Percentiles rank a stretch among this genome's conserved stretches.
Conservation (phyloP, 441 rosid species). For the Eutrema salsugineum region DNA sequence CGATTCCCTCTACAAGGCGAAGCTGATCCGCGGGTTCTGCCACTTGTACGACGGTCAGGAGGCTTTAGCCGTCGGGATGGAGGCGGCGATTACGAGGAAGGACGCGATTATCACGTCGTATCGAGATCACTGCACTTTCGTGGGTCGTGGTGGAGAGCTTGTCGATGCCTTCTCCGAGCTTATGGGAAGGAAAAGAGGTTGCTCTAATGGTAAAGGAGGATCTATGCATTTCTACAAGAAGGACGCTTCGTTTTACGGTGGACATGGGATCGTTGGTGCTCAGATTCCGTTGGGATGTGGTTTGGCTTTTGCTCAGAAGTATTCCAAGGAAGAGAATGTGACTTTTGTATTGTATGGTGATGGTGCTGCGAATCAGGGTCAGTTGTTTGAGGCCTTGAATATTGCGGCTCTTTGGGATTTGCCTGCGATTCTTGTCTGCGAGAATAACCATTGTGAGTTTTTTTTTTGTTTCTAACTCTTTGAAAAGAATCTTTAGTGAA, state of each 20-base stretch:
- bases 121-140: conserved; percentile 86
- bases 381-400: conserved; percentile 95
- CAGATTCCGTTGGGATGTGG: conserved; percentile 96
- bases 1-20: conserved; percentile 94
- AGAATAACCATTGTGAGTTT: conserved; percentile 87
- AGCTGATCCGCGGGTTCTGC: conserved; percentile 94
- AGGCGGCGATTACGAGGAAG: conserved; percentile 79
- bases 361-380: conserved; percentile 98
- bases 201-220: conserved; percentile 93
- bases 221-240: conserved; percentile 99
- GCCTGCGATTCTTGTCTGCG: conserved; percentile 94
- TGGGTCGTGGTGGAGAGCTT: conserved; percentile 83
- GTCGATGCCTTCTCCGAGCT: conserved; percentile 76
- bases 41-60: conserved; percentile 98
- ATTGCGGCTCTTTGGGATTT: conserved; percentile 93
- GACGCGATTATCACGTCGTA: conserved; percentile 88
- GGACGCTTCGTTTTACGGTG: conserved; percentile 82
- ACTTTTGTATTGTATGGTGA: conserved; percentile 86
- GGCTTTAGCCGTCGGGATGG: conserved; percentile 91
- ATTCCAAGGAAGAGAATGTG: conserved; percentile 77
- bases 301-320: conserved; percentile 95
- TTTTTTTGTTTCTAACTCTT: too few species aligned
- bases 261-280: conserved; percentile 98
- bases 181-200: conserved; percentile 89
- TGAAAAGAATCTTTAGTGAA: not conserved